Base-by-base conservation (phyloP, 345 rosid species). In the Laguncularia racemosa region DNA sequence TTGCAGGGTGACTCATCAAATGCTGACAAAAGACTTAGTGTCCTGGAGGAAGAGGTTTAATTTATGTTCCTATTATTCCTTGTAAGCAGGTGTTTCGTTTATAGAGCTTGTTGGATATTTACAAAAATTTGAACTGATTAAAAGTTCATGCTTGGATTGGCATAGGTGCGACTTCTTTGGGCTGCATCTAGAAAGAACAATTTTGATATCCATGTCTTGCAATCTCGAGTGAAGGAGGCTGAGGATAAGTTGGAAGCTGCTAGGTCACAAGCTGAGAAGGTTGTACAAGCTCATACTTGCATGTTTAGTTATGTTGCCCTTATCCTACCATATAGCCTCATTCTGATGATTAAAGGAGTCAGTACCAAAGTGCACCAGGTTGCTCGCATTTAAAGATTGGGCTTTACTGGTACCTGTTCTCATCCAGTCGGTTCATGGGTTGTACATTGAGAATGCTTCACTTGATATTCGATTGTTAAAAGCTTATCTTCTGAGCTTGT, bases 81-180 rank as follows among this genome's bases (percentile, higher is more conserved):
- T 33, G 40, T 33, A 33, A 4, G 40, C n/a, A 14, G 13, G 40
- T 48, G 11, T 33, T 18, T 58, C 10, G 48, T 46, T 67, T 10
- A 46, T 50, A 55, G 45, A 46, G 15, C 47, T 48, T 46, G 38
- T 56, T 21, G 18, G 17, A 54, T 53, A 11, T 18, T 51, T 16
- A 15, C 52, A 57, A 50, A 64, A 55, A 43, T 50, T 61, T 71
- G 28, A 53, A 59, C 70, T 81, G 67, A 80, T 68, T 61, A 51
- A 60, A 68, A 20, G 16, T 56, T 60, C 67, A 67, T 72, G 71
- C 46, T 70, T 67, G 67, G 50, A 64, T 57, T 67, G 77, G 58
- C 64, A 20, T 81, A 88, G 98, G 79, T 81, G 45, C 78, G 75
- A 65, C 60, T 50, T 46, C 81, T 86, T 1, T 89, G 96, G 95